Percentiles rank a stretch among this genome's conserved stretches.
Evolutionary conservation across 768 basidiomycete species (phyloP).

Genomic region (Cystofilobasidium macerans): DNA sequence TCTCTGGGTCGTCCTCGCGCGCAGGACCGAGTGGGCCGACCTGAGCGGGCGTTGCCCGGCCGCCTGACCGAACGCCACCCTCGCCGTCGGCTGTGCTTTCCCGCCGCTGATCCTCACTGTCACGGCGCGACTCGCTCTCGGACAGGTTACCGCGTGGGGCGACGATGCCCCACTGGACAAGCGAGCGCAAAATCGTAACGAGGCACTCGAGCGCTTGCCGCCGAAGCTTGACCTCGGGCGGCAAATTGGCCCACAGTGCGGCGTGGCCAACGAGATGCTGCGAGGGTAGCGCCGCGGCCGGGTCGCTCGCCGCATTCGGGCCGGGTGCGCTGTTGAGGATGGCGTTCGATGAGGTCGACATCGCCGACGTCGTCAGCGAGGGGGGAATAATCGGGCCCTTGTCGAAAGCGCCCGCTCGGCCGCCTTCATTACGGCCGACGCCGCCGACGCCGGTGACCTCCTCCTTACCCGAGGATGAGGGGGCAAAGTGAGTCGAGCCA

Average conservation of each 20-base stretch:
- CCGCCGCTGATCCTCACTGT: conserved; percentile 15
- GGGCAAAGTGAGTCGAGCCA: conserved; percentile 48
- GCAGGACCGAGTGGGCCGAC: conserved; percentile 42
- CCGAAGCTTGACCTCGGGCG: conserved; percentile 72
- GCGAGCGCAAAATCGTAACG: conserved; percentile 71
- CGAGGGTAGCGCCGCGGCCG: neutral
- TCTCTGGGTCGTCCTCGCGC: conserved; percentile 68
- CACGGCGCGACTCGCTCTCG: conserved; percentile 5
- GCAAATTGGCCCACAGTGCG: conserved; percentile 45
- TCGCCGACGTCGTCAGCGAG: conserved; percentile 51
- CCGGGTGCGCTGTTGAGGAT: too few species aligned
- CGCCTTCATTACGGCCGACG: conserved; percentile 22
- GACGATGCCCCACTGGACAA: conserved; percentile 66
- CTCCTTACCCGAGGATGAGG: conserved; percentile 21
- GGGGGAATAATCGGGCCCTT: conserved; percentile 45
- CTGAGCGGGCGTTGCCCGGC: conserved; percentile 62
- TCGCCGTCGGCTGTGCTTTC: neutral
- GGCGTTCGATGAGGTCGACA: conserved; percentile 6
- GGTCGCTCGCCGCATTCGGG: neutral
- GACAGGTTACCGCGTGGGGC: conserved; percentile 15
- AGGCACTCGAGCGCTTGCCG: conserved; percentile 92
- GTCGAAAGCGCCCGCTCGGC: conserved; percentile 10
- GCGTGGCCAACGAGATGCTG: conserved; percentile 32
- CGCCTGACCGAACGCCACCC: conserved; percentile 23
- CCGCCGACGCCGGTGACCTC: conserved; percentile 15